phyloP scores from a whole-genome alignment of 306 rosid genomes.

The Cicer judaicum region DNA sequence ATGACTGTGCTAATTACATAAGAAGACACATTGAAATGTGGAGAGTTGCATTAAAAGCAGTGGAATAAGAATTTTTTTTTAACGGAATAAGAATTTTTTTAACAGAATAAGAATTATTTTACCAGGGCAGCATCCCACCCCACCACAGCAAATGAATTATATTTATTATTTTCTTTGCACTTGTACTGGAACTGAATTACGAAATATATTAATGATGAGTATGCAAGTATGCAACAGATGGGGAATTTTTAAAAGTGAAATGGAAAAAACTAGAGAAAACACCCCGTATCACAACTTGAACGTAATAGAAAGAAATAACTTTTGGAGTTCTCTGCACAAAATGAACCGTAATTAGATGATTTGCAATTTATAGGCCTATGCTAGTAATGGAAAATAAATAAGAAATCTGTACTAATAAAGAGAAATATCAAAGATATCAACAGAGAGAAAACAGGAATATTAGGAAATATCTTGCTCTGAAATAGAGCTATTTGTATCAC shows the following conservation, averaged over 20 bases:
- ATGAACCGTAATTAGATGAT: not conserved
- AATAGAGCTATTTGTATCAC: not conserved
- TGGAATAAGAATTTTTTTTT: not conserved
- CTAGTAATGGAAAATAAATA: not conserved
- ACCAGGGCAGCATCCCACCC: not conserved
- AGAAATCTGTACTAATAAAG: not conserved
- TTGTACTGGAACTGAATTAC: not conserved
- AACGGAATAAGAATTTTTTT: too few species aligned
- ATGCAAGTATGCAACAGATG: not conserved
- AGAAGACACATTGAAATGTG: not conserved
- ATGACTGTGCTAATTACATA: not conserved
- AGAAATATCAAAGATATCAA: not conserved
- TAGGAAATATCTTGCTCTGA: not conserved
- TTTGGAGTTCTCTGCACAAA: too few species aligned
- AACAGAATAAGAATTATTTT: not conserved
- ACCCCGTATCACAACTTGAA: not conserved
- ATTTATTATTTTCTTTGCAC: conserved; percentile 16
- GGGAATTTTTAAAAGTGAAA: not conserved
- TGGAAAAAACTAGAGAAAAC: not conserved
- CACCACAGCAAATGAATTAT: not conserved
- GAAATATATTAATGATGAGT: not conserved
- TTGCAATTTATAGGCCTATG: not conserved
- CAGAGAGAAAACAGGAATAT: not conserved
- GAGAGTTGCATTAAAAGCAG: too few species aligned
- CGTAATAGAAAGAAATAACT: too few species aligned